phyloP scores from a whole-genome alignment of 352 stramenopile genomes.

The Globisporangium orthogonon region DNA sequence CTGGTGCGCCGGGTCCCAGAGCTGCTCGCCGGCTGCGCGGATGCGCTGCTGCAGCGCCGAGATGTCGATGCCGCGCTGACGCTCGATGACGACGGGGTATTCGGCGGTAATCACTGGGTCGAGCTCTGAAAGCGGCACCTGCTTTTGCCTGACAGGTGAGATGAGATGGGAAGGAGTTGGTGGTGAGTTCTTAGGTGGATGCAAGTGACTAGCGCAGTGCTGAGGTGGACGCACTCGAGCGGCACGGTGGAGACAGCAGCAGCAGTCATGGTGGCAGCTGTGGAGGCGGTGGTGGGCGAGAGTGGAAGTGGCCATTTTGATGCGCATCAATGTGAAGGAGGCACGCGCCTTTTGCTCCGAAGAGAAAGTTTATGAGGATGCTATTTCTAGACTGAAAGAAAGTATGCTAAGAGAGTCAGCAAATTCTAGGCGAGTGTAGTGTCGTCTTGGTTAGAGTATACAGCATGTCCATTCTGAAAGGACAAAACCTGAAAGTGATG shows the following conservation, averaged over 20 bases:
- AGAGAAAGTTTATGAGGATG: not conserved
- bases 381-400: not conserved
- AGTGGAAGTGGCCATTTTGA: not conserved
- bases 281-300: not conserved
- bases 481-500: not conserved
- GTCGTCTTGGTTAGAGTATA: not conserved
- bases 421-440: not conserved
- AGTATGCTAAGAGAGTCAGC: not conserved
- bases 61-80: conserved; percentile 62
- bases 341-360: not conserved
- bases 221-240: conserved; percentile 7
- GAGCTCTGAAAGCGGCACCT: conserved; percentile 52
- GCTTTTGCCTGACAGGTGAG: conserved; percentile 49
- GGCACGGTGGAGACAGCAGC: conserved; percentile 1
- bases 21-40: conserved; percentile 22
- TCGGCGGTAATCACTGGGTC: conserved; percentile 27
- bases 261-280: conserved; percentile 1
- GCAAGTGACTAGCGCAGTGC: not conserved
- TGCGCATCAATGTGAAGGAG: not conserved
- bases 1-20: conserved; percentile 71
- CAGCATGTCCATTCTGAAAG: not conserved
- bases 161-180: not conserved
- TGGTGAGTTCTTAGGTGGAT: not conserved
- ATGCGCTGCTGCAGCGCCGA: conserved; percentile 57
- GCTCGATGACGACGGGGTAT: conserved; percentile 46